Conservation (phyloP, 2,329 filamentous ascomycete genomes). For the Phaeomoniella chlamydospora region DNA sequence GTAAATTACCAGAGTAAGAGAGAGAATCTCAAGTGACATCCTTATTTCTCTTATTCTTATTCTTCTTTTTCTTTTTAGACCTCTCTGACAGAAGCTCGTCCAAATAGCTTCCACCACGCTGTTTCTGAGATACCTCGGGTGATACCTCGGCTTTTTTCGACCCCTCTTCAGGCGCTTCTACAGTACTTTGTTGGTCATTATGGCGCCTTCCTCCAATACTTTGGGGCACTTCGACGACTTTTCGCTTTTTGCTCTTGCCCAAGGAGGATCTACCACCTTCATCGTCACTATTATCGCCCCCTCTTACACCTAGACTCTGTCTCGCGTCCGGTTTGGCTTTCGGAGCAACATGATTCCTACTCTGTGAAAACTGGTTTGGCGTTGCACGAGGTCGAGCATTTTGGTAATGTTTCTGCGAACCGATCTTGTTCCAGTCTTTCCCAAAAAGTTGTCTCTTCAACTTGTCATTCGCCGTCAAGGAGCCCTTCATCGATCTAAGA, state of each 20-base stretch:
- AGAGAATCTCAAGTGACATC: too few species aligned
- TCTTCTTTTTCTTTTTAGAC: slow-evolving; percentile 36
- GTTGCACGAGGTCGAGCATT: slow-evolving; percentile 12
- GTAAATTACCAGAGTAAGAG: too few species aligned
- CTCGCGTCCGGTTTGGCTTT: slow-evolving; percentile 1
- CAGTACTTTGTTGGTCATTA: too few species aligned
- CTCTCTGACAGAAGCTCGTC: slow-evolving; percentile 35
- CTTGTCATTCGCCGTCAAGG: slow-evolving; percentile 22
- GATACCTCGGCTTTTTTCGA: too few species aligned
- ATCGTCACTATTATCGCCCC: slow-evolving; percentile 20
- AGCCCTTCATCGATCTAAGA: slow-evolving; percentile 22
- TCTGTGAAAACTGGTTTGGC: not conserved
- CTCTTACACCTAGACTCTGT: slow-evolving; percentile 6
- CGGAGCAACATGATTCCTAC: not conserved
- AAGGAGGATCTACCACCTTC: slow-evolving; percentile 27
- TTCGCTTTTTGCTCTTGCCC: slow-evolving; percentile 16
- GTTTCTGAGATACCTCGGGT: too few species aligned
- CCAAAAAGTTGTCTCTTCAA: slow-evolving; percentile 30
- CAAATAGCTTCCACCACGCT: slow-evolving; percentile 33
- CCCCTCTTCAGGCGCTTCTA: too few species aligned
- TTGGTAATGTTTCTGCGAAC: slow-evolving; percentile 27
- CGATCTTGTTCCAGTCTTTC: slow-evolving; percentile 21
- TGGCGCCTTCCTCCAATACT: slow-evolving; percentile 10
- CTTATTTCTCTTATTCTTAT: slow-evolving; percentile 5
- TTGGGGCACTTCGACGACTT: slow-evolving; percentile 2